Percentiles rank a stretch among this genome's conserved stretches.
These are phyloP conservation scores for rapeseed (Brassica napus) DNA, from an alignment of 345 rosid species.

Conservation along the genomic window DNA sequence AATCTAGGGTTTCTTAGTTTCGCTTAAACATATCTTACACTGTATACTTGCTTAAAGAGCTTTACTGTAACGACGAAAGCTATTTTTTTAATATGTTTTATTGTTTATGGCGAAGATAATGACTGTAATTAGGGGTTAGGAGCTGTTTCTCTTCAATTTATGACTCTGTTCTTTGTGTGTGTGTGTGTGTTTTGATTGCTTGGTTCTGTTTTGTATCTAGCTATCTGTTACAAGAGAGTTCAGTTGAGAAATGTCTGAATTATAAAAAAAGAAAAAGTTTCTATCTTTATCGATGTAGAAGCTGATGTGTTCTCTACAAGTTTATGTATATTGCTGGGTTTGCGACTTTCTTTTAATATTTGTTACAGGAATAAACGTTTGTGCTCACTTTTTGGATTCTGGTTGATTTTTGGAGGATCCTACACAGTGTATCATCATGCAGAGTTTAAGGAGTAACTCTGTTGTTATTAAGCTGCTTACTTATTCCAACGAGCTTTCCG, in stretches of 20 bases:
- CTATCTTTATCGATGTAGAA: background rate
- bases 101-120: background rate
- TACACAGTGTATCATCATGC: slow-evolving; percentile 8
- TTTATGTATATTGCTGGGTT: background rate
- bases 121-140: slow-evolving; percentile 17
- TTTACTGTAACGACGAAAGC: background rate
- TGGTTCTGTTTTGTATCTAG: background rate
- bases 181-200: background rate
- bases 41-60: background rate
- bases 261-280: background rate
- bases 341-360: background rate
- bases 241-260: background rate
- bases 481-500: slow-evolving; percentile 67
- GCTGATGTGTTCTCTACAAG: background rate
- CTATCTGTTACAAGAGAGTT: background rate
- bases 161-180: background rate
- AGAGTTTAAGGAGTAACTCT: slow-evolving; percentile 46
- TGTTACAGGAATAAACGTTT: slow-evolving; percentile 17
- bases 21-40: background rate
- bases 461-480: slow-evolving; percentile 52
- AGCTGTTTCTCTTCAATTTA: background rate
- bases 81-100: background rate
- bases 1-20: background rate
- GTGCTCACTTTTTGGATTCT: background rate
- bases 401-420: slow-evolving; percentile 7